phyloP scores from a whole-genome alignment of 2,329 filamentous ascomycete species.

The Sporothrix brunneoviolacea region DNA sequence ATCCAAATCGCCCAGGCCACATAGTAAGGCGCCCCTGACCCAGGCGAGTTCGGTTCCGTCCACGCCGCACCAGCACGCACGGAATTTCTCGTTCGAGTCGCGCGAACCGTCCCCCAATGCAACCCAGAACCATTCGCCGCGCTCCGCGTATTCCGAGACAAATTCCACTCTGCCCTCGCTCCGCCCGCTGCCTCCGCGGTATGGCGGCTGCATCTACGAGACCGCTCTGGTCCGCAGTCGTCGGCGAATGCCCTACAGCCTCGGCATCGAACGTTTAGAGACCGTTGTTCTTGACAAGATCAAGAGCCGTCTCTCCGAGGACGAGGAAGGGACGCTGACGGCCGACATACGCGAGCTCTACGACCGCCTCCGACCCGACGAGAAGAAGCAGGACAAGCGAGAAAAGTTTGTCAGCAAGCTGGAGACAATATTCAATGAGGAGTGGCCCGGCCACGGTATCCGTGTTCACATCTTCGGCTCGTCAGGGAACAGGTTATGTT shows the following conservation, averaged over 20 bases:
- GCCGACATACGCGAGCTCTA: conserved; percentile 83
- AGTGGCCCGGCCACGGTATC: conserved; percentile 89
- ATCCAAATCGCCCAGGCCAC: conserved; percentile 23
- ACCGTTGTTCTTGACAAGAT: conserved; percentile 64
- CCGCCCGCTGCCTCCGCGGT: conserved; percentile 53
- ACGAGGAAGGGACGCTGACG: conserved; percentile 69
- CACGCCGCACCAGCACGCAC: conserved; percentile 82
- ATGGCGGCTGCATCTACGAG: conserved; percentile 76
- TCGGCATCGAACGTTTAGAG: conserved; percentile 73
- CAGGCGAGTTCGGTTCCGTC: conserved; percentile 89
- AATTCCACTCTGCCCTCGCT: conserved; percentile 66
- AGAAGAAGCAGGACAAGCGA: conserved; percentile 69
- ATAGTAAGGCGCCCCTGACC: conserved; percentile 25
- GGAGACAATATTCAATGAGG: conserved; percentile 76
- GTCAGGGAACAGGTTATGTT: conserved; percentile 89
- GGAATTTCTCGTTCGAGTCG: conserved; percentile 74
- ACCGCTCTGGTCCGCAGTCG: conserved; percentile 74
- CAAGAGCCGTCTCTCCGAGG: conserved; percentile 61
- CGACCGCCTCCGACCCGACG: conserved; percentile 73
- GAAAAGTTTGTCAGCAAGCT: conserved; percentile 76
- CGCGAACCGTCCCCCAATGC: conserved; percentile 72
- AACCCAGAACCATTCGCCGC: conserved; percentile 73
- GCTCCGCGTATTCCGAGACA: conserved; percentile 84
- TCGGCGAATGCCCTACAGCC: conserved; percentile 83
- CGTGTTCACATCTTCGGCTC: conserved; percentile 95